Evolutionary conservation across 2,329 filamentous ascomycete genomes (phyloP), one percentile per base, ranked within the genome.

Genomic region (Scytalidium lignicola): DNA sequence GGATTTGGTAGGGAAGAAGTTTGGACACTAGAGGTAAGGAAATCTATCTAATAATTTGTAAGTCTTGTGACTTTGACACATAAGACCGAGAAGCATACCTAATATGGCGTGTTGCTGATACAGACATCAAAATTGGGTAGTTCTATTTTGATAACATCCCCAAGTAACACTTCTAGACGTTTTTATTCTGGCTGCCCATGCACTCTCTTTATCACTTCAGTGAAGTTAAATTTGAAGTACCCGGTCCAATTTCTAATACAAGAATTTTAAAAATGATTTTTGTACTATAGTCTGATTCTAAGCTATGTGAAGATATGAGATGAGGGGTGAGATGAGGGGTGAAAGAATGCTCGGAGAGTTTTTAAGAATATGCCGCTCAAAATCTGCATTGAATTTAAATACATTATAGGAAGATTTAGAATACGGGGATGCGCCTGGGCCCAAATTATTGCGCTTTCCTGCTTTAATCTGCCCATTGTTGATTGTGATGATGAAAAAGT

Each of bases 381-480:
- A 81, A 67, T 92, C 82, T 60, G 87, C 93, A 75, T 95, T 96
- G 82, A 96, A 95, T 68, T 95, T 95, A 81, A 97, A 97, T 69
- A 96, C 89, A 61, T 88, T 91, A 73, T 95, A 90, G 50, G 64
- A 64, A 8, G 62, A 59, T 59, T 64, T 62, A 18, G 62, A 47
- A 44, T 66, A 62, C 12, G 63, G 57, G 15, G 53, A 57, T 15
- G 44, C 21, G 8, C 48, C 32, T 20, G 56, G 22, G 3, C 57
- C 49, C 2, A 61, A 55, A 53, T 53, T 60, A 43, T 65, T 65
- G 48, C 61, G 62, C 57, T 66, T 67, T 50, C 51, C 10, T 52
- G 50, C 49, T 64, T 65, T 43, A 62, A 45, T 57, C 66, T 67
- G 22, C 62, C 63, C 64, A 67, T 66, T 23, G 23, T 50, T 49